These are phyloP conservation scores for Theileria annulata DNA, from an alignment of 169 alveolate genomes.

Conservation along the genomic window DNA sequence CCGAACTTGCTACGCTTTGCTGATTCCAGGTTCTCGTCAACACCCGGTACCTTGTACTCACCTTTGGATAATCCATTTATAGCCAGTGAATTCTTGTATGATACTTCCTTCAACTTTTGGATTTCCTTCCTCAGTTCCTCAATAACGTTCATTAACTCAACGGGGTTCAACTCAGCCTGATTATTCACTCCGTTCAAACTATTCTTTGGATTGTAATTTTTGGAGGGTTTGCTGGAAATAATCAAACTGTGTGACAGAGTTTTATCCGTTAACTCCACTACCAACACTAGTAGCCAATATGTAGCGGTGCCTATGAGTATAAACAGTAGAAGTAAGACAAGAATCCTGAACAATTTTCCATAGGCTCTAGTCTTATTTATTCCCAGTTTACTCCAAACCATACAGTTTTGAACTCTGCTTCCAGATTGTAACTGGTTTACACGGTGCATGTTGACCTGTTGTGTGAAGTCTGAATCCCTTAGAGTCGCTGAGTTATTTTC, in stretches of 20 bases:
- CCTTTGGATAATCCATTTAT: conserved; percentile 61
- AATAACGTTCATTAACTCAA: conserved; percentile 17
- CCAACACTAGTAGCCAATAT: neutral
- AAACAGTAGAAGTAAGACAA: neutral
- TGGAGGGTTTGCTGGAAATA: neutral
- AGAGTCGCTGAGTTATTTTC: neutral
- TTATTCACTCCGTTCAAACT: neutral
- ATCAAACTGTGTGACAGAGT: conserved; percentile 8
- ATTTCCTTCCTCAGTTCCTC: conserved; percentile 38
- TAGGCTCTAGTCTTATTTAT: neutral
- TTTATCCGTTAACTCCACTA: conserved; percentile 11
- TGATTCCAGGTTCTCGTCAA: conserved; percentile 24
- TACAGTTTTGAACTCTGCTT: neutral
- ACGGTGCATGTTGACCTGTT: neutral
- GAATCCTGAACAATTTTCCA: neutral
- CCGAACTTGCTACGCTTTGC: conserved; percentile 51
- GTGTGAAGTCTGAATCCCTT: neutral
- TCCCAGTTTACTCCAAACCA: neutral
- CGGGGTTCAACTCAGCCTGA: neutral
- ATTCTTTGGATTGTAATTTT: neutral
- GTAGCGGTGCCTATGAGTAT: neutral
- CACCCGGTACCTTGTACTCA: conserved; percentile 44
- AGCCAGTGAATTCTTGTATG: conserved; percentile 57
- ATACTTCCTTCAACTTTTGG: conserved; percentile 42
- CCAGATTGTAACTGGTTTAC: neutral